Conservation (phyloP, 305 asterid species). For the Withania somnifera region DNA sequence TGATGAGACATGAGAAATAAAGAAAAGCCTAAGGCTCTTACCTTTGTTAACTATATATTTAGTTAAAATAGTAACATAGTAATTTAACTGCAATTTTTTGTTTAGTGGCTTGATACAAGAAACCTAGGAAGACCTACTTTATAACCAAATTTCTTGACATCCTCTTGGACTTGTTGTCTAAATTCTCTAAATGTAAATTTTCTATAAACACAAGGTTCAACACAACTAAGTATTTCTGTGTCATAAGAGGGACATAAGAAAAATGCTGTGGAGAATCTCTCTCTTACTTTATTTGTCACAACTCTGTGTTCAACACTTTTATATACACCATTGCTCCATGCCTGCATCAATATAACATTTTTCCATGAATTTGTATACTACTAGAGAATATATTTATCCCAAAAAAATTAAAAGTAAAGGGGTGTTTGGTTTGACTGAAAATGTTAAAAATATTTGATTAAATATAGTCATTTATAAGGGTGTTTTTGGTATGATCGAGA, state of each 20-base stretch:
- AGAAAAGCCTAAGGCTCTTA: neutral
- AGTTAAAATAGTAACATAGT: too few relatives aligned
- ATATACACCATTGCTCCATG: constrained; percentile 55
- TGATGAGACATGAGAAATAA: neutral
- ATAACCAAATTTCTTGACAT: constrained; percentile 34
- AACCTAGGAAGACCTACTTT: constrained; percentile 56
- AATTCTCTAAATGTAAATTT: constrained; percentile 46
- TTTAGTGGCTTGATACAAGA: constrained; percentile 11
- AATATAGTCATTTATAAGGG: neutral
- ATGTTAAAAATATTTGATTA: neutral
- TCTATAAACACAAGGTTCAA: constrained; percentile 27
- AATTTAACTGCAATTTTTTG: too few relatives aligned
- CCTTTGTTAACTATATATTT: neutral
- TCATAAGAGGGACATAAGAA: constrained; percentile 53
- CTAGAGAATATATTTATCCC: neutral
- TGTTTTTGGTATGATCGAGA: neutral
- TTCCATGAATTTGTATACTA: neutral
- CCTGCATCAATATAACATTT: constrained; percentile 23
- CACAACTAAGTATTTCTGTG: constrained; percentile 25
- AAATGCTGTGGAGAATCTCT: constrained; percentile 57
- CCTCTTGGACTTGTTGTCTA: constrained; percentile 33
- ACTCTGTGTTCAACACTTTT: constrained; percentile 63
- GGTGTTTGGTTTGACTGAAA: neutral
- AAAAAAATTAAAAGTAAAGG: too few relatives aligned
- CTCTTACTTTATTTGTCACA: constrained; percentile 29